These are phyloP conservation scores for Sporothrix humicola DNA, from an alignment of 2,329 filamentous ascomycete genomes.

Conservation along the genomic window DNA sequence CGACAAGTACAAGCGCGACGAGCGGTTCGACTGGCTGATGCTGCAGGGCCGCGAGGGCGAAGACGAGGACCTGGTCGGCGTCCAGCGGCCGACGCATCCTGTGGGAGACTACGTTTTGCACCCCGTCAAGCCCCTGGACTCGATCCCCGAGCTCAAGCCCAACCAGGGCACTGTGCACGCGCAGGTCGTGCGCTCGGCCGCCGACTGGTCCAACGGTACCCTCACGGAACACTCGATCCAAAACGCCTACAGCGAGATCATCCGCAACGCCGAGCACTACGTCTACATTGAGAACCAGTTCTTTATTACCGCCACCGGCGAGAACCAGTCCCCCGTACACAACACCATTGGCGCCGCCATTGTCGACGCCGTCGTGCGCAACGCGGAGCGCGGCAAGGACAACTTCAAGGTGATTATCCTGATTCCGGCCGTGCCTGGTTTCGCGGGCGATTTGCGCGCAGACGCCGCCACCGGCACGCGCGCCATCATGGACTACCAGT, in stretches of 20 bases:
- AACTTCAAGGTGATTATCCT: constrained; percentile 91
- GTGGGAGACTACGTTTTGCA: constrained; percentile 87
- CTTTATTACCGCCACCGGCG: constrained; percentile 92
- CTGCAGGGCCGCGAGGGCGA: constrained; percentile 76
- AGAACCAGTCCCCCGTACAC: constrained; percentile 82
- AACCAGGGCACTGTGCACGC: constrained; percentile 75
- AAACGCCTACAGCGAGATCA: constrained; percentile 84
- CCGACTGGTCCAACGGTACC: constrained; percentile 93
- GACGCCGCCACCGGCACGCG: constrained; percentile 83
- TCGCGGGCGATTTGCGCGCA: constrained; percentile 86
- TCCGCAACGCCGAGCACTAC: constrained; percentile 85
- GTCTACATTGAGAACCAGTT: constrained; percentile 99
- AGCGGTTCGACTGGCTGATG: constrained; percentile 81
- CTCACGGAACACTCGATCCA: constrained; percentile 83
- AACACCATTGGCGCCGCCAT: constrained; percentile 89
- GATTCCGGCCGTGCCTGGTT: constrained; percentile 90
- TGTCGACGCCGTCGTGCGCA: constrained; percentile 84
- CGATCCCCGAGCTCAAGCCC: constrained; percentile 59
- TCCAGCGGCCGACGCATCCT: constrained; percentile 87
- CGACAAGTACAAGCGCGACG: constrained; percentile 94
- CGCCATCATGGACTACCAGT: constrained; percentile 99
- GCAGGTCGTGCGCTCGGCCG: constrained; percentile 86
- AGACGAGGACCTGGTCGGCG: constrained; percentile 83
- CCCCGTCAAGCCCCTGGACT: constrained; percentile 71
- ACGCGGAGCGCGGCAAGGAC: constrained; percentile 73